Evolutionary conservation across 148 eudicot species (phyloP), one percentile per base, ranked within the genome.

Genomic region (Camellia japonica): DNA sequence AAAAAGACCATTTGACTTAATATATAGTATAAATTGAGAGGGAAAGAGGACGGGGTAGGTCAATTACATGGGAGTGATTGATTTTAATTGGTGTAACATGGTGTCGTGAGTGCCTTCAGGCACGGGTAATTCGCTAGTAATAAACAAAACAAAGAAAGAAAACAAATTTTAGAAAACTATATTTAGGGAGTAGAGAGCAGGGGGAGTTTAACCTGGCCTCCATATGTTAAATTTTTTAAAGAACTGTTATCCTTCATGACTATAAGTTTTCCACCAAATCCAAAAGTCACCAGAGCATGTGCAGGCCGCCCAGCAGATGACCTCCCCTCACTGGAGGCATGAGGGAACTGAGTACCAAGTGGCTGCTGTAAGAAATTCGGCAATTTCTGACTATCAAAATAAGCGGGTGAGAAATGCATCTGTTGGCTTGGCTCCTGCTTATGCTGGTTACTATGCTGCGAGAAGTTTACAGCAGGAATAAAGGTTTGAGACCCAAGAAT

Each of bases 191-290:
- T 4, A 59, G 62, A 3, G 13, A 59, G 62, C 13, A 8, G 62
- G 19, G 62, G 16, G 62, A 59, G 62, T 59, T 7, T 60, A 79
- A 93, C 97, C 93, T 93, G 89, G 38, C 38, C 1, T 51, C 87
- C 91, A 76, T 83, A 77, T 38, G 86, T 78, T 58, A 87, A 78
- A 65, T 76, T 83, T 66, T 80, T 77, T 10, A 73, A 55, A 75
- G 81, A 77, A 75, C 10, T 71, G 11, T 56, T 79, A 73, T 89
- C 86, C 82, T 87, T 92, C 93, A 90, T 86, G 60, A 90, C 83
- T 61, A 90, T 84, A 64, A 92, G 93, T 76, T 90, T 92, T 55
- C 96, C 96, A 14, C 96, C 96, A 86, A 92, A 92, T 12, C 96
- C 96, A 89, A 92, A 92, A 23, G 90, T 71, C 44, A 90, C 92